These are phyloP conservation scores for Phaeosphaeriaceae sp. DNA, from an alignment of 2,329 filamentous ascomycete species.

Conservation along the genomic window DNA sequence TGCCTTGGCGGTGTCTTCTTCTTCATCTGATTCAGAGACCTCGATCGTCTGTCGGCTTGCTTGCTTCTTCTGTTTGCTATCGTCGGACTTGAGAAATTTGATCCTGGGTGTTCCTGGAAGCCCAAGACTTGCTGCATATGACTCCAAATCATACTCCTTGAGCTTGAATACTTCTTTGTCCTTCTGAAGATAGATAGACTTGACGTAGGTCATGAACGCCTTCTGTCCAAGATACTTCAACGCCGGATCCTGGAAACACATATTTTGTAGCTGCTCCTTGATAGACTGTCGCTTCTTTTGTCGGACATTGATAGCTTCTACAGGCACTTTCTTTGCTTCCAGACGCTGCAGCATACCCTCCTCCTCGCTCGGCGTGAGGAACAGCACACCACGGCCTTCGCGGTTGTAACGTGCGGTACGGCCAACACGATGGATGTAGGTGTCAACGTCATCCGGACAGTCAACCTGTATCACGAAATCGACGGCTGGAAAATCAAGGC, in stretches of 20 bases:
- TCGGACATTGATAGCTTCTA: conserved; percentile 84
- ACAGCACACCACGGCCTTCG: conserved; percentile 85
- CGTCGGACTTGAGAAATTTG: conserved; percentile 89
- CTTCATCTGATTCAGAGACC: conserved; percentile 67
- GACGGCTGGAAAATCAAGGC: conserved; percentile 93
- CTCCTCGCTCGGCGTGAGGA: conserved; percentile 92
- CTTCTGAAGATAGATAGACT: conserved; percentile 84
- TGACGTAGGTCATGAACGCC: conserved; percentile 88
- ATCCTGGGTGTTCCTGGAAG: conserved; percentile 91
- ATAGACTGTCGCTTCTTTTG: conserved; percentile 90
- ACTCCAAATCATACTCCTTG: conserved; percentile 82
- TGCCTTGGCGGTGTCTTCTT: conserved; percentile 57
- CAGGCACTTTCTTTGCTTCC: conserved; percentile 86
- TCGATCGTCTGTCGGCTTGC: conserved; percentile 71
- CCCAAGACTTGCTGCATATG: conserved; percentile 83
- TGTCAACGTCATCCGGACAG: conserved; percentile 94
- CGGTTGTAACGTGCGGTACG: conserved; percentile 93
- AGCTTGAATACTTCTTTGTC: conserved; percentile 93
- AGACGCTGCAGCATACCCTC: conserved; percentile 86
- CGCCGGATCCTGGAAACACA: conserved; percentile 94
- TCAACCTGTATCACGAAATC: conserved; percentile 99
- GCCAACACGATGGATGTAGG: conserved; percentile 95
- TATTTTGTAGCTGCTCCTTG: conserved; percentile 83
- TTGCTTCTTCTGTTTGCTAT: conserved; percentile 87
- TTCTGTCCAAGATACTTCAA: conserved; percentile 96